Evolutionary conservation across 495 filamentous ascomycete genomes (phyloP).

Genomic region (Rhizodiscina lignyota): DNA sequence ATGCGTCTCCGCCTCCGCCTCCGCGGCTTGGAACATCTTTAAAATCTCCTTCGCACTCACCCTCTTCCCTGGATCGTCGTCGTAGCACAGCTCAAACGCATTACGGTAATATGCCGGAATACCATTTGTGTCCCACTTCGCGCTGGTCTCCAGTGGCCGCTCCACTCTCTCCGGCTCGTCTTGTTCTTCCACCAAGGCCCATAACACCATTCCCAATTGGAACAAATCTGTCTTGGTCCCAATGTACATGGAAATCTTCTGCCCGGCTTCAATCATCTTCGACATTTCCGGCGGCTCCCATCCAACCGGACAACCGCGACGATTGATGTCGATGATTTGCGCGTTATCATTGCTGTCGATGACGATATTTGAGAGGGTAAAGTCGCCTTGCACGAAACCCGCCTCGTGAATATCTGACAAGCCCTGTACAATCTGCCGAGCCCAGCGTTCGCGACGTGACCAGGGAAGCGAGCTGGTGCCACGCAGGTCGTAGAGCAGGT

Average conservation of each 20-base stretch:
- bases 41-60: too few relatives aligned
- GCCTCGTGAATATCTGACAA: constrained; percentile 88
- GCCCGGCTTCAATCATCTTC: constrained; percentile 73
- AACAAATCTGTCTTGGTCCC: constrained; percentile 94
- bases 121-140: constrained; percentile 12
- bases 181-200: constrained; percentile 71
- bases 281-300: constrained; percentile 96
- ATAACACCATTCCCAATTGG: constrained; percentile 93
- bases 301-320: constrained; percentile 84
- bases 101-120: constrained; percentile 12
- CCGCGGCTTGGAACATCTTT: too few relatives aligned
- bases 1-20: too few relatives aligned
- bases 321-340: constrained; percentile 97
- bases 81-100: constrained; percentile 17
- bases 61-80: too few relatives aligned
- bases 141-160: constrained; percentile 40
- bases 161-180: constrained; percentile 76
- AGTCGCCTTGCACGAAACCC: constrained; percentile 94
- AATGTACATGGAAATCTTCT: constrained; percentile 94
- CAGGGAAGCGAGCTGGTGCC: constrained; percentile 40
- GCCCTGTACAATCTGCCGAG: constrained; percentile 78
- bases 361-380: constrained; percentile 94
- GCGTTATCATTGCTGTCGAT: constrained; percentile 73
- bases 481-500: constrained; percentile 68
- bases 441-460: constrained; percentile 73